phyloP scores from a whole-genome alignment of 176 grass and related monocot species.

The Guadua angustifolia region DNA sequence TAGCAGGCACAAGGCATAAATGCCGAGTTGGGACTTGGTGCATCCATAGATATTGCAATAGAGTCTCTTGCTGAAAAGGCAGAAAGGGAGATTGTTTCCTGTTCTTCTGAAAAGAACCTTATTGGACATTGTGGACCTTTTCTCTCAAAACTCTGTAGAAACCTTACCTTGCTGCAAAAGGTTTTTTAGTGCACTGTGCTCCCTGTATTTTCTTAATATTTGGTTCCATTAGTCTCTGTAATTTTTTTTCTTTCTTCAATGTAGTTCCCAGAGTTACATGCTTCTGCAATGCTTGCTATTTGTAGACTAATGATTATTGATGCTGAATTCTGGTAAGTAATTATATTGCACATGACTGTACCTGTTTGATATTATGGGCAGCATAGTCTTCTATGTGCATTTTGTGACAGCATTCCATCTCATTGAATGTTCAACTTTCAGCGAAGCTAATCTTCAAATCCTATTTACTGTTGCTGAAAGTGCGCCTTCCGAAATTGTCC shows the following conservation, averaged over 20 bases:
- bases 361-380: slow-evolving; percentile 3
- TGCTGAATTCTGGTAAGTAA: slow-evolving; percentile 76
- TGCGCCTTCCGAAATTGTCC: slow-evolving; percentile 68
- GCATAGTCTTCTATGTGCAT: slow-evolving; percentile 14
- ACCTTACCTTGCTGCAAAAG: slow-evolving; percentile 81
- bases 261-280: slow-evolving; percentile 80
- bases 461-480: slow-evolving; percentile 87
- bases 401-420: slow-evolving; percentile 3
- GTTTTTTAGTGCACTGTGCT: slow-evolving; percentile 43
- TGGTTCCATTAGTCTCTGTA: background rate
- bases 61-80: slow-evolving; percentile 83
- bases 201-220: slow-evolving; percentile 29
- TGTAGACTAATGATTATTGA: slow-evolving; percentile 95
- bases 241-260: slow-evolving; percentile 41
- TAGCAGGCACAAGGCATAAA: slow-evolving; percentile 78
- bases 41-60: slow-evolving; percentile 67
- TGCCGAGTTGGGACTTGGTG: slow-evolving; percentile 85
- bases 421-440: slow-evolving; percentile 49
- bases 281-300: slow-evolving; percentile 94
- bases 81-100: slow-evolving; percentile 89
- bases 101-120: slow-evolving; percentile 65
- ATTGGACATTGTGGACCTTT: slow-evolving; percentile 87
- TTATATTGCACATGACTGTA: slow-evolving; percentile 14
- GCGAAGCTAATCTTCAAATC: slow-evolving; percentile 91
- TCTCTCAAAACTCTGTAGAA: slow-evolving; percentile 82